These are phyloP conservation scores for Eucalyptus sp. DNA, from an alignment of 345 rosid species.

Conservation along the genomic window DNA sequence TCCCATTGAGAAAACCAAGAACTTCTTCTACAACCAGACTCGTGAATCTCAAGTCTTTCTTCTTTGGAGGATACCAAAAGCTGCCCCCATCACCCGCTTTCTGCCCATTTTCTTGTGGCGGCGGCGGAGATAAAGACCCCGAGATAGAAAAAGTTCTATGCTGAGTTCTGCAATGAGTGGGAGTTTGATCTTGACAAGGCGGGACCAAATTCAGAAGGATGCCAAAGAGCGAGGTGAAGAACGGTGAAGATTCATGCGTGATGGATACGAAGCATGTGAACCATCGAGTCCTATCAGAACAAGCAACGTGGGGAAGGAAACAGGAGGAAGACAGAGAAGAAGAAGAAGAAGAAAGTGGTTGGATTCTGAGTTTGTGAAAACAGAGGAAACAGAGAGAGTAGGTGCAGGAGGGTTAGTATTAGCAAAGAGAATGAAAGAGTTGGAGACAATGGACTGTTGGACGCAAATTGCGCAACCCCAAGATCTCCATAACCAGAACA, in stretches of 20 bases:
- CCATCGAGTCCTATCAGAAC: background rate
- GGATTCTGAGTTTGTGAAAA: background rate
- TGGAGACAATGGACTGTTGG: constrained; percentile 78
- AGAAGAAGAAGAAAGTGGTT: constrained; percentile 4
- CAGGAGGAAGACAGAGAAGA: constrained; percentile 12
- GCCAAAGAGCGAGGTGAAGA: background rate
- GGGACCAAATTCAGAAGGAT: background rate
- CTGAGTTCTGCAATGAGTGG: background rate
- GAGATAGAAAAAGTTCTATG: background rate
- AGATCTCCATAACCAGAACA: too few species aligned
- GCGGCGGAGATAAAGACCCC: background rate
- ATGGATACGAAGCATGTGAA: background rate
- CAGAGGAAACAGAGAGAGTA: background rate
- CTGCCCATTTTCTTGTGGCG: constrained; percentile 1
- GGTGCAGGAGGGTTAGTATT: constrained; percentile 29
- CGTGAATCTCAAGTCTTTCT: constrained; percentile 34
- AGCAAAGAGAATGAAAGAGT: constrained; percentile 71
- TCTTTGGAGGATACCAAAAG: constrained; percentile 31
- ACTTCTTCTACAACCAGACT: constrained; percentile 32
- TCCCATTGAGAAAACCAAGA: constrained; percentile 42
- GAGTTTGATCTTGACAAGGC: background rate
- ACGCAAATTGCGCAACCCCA: too few species aligned
- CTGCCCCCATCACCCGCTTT: constrained; percentile 15
- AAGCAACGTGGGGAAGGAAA: background rate
- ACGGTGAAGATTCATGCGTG: background rate